phyloP scores from a whole-genome alignment of 1,284 basidiomycete species.

The Irpex sp. region DNA sequence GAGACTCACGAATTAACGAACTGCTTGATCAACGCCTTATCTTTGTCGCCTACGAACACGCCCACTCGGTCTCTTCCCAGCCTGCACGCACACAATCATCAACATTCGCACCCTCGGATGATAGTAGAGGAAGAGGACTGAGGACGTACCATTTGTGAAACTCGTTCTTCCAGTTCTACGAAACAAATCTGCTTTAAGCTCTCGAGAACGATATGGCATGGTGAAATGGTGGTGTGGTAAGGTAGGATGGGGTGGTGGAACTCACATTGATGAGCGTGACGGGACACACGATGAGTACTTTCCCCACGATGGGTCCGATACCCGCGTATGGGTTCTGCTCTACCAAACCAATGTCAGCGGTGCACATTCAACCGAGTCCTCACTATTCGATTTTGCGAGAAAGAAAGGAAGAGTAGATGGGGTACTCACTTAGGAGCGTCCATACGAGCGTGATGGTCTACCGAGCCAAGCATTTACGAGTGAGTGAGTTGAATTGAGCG shows the following conservation, averaged over 20 bases:
- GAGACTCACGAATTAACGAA: conserved; percentile 66
- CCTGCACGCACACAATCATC: conserved; percentile 28
- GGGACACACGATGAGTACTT: conserved; percentile 90
- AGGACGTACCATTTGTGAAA: conserved; percentile 80
- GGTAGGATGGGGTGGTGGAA: not conserved
- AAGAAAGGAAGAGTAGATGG: too few species aligned
- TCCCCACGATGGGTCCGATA: conserved; percentile 56
- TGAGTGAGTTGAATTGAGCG: too few species aligned
- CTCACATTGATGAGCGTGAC: conserved; percentile 83
- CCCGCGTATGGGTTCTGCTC: conserved; percentile 80
- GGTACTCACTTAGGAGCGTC: conserved; percentile 75
- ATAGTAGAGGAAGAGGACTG: not conserved
- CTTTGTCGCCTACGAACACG: conserved; percentile 78
- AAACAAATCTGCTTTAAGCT: not conserved
- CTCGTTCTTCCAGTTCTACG: conserved; percentile 92
- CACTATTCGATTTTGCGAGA: too few species aligned
- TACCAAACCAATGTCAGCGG: too few species aligned
- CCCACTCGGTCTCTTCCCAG: conserved; percentile 78
- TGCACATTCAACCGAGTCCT: too few species aligned
- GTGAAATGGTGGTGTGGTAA: too few species aligned
- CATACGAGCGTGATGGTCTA: conserved; percentile 85
- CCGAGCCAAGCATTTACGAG: too few species aligned
- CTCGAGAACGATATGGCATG: not conserved
- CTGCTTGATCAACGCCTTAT: conserved; percentile 61
- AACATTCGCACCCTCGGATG: conserved; percentile 12